phyloP scores from a whole-genome alignment of 805 yeast species.

The Myxozyma geophila region DNA sequence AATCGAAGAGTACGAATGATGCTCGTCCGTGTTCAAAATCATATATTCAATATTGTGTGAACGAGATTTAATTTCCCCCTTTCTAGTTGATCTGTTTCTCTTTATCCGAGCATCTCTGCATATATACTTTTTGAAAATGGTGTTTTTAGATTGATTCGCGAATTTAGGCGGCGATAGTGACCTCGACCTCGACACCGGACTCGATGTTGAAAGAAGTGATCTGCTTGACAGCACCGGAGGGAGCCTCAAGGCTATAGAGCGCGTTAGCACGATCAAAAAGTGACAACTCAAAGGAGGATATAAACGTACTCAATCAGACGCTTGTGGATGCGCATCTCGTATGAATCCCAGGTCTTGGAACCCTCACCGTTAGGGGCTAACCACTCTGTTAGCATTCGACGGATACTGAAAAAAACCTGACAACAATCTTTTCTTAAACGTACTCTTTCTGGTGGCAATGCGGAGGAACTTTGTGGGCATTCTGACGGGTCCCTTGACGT shows the following conservation, averaged over 20 bases:
- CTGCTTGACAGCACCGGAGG: conserved; percentile 89
- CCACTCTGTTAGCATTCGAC: conserved; percentile 2
- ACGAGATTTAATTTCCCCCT: not conserved
- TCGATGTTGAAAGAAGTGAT: conserved; percentile 97
- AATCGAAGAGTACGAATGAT: not conserved
- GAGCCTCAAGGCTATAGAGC: conserved; percentile 73
- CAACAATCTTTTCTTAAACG: not conserved
- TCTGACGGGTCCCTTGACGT: conserved; percentile 99
- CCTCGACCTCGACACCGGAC: conserved; percentile 93
- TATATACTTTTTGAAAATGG: conserved; percentile 6
- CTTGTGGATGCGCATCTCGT: conserved; percentile 99
- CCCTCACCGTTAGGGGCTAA: conserved; percentile 99
- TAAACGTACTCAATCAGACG: conserved; percentile 76
- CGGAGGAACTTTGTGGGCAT: conserved; percentile 98
- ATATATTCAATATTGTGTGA: not conserved
- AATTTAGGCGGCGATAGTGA: conserved; percentile 39
- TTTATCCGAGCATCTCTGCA: not conserved
- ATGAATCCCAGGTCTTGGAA: conserved; percentile 99
- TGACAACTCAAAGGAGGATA: not conserved
- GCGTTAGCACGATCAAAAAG: not conserved
- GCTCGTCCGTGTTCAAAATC: not conserved
- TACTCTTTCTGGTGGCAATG: conserved; percentile 95
- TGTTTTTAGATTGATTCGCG: conserved; percentile 2
- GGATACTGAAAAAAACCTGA: not conserved
- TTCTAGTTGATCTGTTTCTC: not conserved